Evolutionary conservation across 371 early-diverging fungal genomes (phyloP), one percentile per base, ranked within the genome.

Genomic region (Syncephalis fuscata): DNA sequence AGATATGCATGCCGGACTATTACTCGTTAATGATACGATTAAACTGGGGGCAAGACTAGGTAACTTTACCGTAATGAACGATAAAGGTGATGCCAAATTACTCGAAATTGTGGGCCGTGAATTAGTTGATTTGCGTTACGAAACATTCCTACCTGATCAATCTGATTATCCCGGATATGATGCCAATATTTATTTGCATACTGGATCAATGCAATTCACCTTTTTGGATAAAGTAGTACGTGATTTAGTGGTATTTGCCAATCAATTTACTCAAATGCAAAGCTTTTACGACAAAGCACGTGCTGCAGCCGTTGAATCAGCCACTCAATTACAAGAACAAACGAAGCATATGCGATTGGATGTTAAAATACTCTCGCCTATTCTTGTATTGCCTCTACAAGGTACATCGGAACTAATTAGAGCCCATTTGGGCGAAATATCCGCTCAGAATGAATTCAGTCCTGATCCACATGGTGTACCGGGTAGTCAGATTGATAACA

Each of bases 61-160:
- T 26, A 84, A 85, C 50, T 72, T 95, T 20, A 73, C 75, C 3
- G 56, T 93, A 15, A 39, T 49, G 22, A 56, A 57, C 27, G 46
- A 16, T 2, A 40, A 39, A 25, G 22, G 56, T 1, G 48, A 56
- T 44, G 64, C 67, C 26, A 64, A 80, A 48, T 65, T 93, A 10
- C 58, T 96, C 25, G 73, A 74, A 0, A 87, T 95, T 48, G 85
- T 90, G 58, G 91, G 92, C 5, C 80, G 85, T 36, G 84, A 92
- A 46, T 64, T 89, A 16, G 90, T 89, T 7, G 83, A 87, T 51
- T 78, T 97, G 45, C 66, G 68, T 2, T 93, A 83, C 59, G 83
- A 88, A 51, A 88, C 88, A 0, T 90, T 70, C 61, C 61, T 62
- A 26, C 49, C 56, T 16, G 42, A 56, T 1, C n/a, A 62, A 10